Base-by-base conservation (phyloP, 768 basidiomycete genomes). In the Dioszegia crocea region DNA sequence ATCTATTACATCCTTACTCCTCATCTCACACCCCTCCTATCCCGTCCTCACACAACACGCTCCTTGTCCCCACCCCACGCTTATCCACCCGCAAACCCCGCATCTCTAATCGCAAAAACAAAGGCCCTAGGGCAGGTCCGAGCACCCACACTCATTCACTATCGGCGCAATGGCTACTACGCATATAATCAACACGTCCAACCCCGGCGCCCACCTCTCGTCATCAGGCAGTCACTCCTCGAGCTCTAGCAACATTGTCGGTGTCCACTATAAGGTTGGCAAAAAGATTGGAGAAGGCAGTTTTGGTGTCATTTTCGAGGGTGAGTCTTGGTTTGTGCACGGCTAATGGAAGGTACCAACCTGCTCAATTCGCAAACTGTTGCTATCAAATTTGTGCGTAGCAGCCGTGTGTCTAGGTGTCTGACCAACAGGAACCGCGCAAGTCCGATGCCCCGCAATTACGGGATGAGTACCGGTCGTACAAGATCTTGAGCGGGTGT, bases 401-500 rank as follows among this genome's bases (percentile, higher is more conserved):
- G 46, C 23, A 10, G 16, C 4, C 3, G 21, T 19, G 44, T 5
- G 21, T 36, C 24, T 17, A 9, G n/a, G 30, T 31, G 27, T 16
- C 11, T 29, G 48, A 26, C 24, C 62, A 43, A 27, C 63, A 80
- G 79, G 80, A 80, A 76, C 80, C 80, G 50, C 85, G 94, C 67
- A 98, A 97, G 81, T 92, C 92, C 12, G 96, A 99, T 79, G 96
- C 96, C 6, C 96, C 96, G 30, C 96, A 98, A 77, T 83, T 99
- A 24, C 83, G 96, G 53, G 96, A 99, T 78, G 96, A 99, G 82
- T 99, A 96, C 82, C 87, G 96, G 65, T 93, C 91, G 24, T 99
- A 98, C 80, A 87, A 93, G 80, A 97, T 94, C 49, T 79, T 99
- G 56, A 84, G 88, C 47, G 89, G 89, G 61, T 93, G 90, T 78